Conservation (phyloP, 2,329 filamentous ascomycete species). For the Pseudocercospora fuligena region DNA sequence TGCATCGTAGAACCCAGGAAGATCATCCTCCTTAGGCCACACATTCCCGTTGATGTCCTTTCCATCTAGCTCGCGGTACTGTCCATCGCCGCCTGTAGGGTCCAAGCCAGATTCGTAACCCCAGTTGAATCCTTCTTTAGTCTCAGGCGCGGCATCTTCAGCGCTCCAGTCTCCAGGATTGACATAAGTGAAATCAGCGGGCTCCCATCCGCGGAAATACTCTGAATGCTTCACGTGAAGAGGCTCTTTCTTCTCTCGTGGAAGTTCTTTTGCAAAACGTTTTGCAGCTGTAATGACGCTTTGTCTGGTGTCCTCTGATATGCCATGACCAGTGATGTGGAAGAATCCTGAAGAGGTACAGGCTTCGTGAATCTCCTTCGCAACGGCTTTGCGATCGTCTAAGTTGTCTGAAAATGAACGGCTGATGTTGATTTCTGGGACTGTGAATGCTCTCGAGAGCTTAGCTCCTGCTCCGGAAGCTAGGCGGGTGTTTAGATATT, state of each 20-base stretch:
- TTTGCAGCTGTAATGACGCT: constrained; percentile 45
- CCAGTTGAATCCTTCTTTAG: constrained; percentile 51
- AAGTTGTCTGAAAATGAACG: constrained; percentile 43
- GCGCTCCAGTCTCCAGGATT: constrained; percentile 42
- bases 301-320: constrained; percentile 37
- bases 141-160: constrained; percentile 39
- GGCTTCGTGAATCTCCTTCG: constrained; percentile 45
- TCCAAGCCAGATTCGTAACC: constrained; percentile 49
- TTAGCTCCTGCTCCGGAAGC: constrained; percentile 25
- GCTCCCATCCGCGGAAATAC: constrained; percentile 50
- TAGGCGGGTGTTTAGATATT: constrained; percentile 43
- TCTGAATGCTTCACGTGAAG: constrained; percentile 47
- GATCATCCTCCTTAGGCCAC: constrained; percentile 46
- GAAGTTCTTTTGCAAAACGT: constrained; percentile 44
- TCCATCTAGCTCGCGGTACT: constrained; percentile 49
- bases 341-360: constrained; percentile 49
- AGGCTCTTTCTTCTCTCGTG: constrained; percentile 43
- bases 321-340: constrained; percentile 47
- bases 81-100: constrained; percentile 47
- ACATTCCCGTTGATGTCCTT: constrained; percentile 42
- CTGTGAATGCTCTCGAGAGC: constrained; percentile 35
- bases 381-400: constrained; percentile 43
- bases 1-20: constrained; percentile 46
- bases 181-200: constrained; percentile 46
- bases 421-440: constrained; percentile 46